Conservation (phyloP, 352 stramenopile genomes). For the Phytopythium montanum region DNA sequence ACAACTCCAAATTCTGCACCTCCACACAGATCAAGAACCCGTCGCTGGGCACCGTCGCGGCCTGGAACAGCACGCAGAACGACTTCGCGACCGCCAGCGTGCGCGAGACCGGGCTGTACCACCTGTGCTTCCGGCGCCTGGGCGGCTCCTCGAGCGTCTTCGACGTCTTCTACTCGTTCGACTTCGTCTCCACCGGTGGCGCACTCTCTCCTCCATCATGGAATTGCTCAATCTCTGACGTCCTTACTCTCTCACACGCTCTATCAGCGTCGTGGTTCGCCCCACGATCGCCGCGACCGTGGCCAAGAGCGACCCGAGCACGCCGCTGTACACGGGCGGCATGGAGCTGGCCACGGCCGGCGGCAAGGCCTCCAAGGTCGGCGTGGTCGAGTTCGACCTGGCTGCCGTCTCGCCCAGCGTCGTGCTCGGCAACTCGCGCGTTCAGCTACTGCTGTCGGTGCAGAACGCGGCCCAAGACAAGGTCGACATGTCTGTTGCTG, state of each 20-base stretch:
- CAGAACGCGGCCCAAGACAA: slow-evolving; percentile 42
- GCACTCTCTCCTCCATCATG: too few relatives aligned
- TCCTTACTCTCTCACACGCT: slow-evolving; percentile 9
- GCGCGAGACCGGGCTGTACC: slow-evolving; percentile 75
- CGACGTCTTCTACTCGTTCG: slow-evolving; percentile 76
- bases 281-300: slow-evolving; percentile 64
- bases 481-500: slow-evolving; percentile 48
- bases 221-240: not conserved
- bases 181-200: slow-evolving; percentile 65
- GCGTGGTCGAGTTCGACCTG: slow-evolving; percentile 69
- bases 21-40: slow-evolving; percentile 54
- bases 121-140: slow-evolving; percentile 73
- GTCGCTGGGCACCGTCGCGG: slow-evolving; percentile 37
- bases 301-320: slow-evolving; percentile 33
- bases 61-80: slow-evolving; percentile 62
- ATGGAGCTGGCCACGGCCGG: slow-evolving; percentile 52
- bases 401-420: slow-evolving; percentile 60
- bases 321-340: slow-evolving; percentile 42
- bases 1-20: too few relatives aligned
- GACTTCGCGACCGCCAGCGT: slow-evolving; percentile 48
- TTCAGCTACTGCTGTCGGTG: slow-evolving; percentile 68
- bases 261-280: slow-evolving; percentile 48
- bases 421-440: slow-evolving; percentile 56
- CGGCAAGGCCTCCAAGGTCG: slow-evolving; percentile 44
- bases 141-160: slow-evolving; percentile 49